Evolutionary conservation across 257 asterid genomes (phyloP).

Genomic region (Oldenlandia corymbosa): DNA sequence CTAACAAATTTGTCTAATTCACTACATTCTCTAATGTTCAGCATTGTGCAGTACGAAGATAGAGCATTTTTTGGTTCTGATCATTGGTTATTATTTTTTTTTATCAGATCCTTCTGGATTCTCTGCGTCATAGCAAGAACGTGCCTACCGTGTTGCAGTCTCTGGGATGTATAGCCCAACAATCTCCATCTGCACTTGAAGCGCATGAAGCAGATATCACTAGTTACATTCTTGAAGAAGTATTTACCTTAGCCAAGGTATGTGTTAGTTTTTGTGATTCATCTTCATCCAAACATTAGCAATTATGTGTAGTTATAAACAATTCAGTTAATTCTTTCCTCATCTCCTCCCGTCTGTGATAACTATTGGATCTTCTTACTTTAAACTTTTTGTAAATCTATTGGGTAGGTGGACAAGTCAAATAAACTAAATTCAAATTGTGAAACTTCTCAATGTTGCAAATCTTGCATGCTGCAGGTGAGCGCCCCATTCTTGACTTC

Average conservation of each 20-base stretch:
- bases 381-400: slow-evolving; percentile 8
- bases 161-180: slow-evolving; percentile 77
- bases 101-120: slow-evolving; percentile 57
- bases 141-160: slow-evolving; percentile 75
- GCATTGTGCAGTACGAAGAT: too few species aligned
- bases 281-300: slow-evolving; percentile 5
- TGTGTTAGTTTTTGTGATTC: slow-evolving; percentile 19
- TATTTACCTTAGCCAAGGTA: slow-evolving; percentile 60
- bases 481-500: slow-evolving; percentile 18
- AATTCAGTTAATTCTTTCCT: slow-evolving; percentile 3
- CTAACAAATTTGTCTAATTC: too few species aligned
- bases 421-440: slow-evolving; percentile 31
- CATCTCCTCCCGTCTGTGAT: slow-evolving; percentile 4
- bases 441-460: slow-evolving; percentile 48
- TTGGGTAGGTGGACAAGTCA: slow-evolving; percentile 39
- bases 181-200: slow-evolving; percentile 53
- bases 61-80: slow-evolving; percentile 4
- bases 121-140: slow-evolving; percentile 48
- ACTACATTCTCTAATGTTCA: too few species aligned
- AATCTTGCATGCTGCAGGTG: slow-evolving; percentile 68
- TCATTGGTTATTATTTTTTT: slow-evolving; percentile 16
- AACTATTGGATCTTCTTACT: slow-evolving; percentile 17
- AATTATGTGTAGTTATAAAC: not conserved
- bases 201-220: slow-evolving; percentile 52
- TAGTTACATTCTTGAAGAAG: slow-evolving; percentile 47